phyloP scores from a whole-genome alignment of 345 rosid species.

The Clarkia xantiana region DNA sequence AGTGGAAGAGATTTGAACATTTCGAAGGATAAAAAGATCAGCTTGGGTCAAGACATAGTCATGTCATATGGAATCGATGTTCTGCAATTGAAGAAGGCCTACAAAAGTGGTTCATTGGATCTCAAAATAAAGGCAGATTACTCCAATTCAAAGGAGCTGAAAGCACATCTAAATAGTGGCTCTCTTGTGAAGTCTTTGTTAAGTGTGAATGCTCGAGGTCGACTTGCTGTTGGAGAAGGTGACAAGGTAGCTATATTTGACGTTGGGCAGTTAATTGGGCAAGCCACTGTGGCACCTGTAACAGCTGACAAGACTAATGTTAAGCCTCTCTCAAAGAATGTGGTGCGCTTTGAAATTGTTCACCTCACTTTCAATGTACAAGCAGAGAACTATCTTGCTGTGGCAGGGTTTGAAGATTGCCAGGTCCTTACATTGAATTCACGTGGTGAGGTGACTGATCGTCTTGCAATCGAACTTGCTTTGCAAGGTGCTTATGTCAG shows the following conservation, averaged over 20 bases:
- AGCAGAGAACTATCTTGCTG: slow-evolving; percentile 89
- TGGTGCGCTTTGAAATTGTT: slow-evolving; percentile 92
- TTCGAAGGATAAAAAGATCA: slow-evolving; percentile 53
- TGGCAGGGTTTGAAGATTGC: slow-evolving; percentile 95
- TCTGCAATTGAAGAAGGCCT: slow-evolving; percentile 88
- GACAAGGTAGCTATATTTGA: slow-evolving; percentile 97
- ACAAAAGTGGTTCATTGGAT: slow-evolving; percentile 94
- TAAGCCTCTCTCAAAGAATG: slow-evolving; percentile 90
- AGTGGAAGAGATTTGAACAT: slow-evolving; percentile 60
- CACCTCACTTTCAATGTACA: slow-evolving; percentile 69
- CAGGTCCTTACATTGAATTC: slow-evolving; percentile 83
- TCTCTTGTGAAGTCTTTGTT: slow-evolving; percentile 90
- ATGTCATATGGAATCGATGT: slow-evolving; percentile 69
- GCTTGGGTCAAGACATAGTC: slow-evolving; percentile 63
- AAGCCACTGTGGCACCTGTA: slow-evolving; percentile 74
- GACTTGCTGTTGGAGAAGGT: slow-evolving; percentile 99
- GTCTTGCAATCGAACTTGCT: slow-evolving; percentile 95
- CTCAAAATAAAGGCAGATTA: slow-evolving; percentile 94
- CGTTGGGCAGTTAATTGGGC: slow-evolving; percentile 86
- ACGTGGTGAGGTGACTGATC: slow-evolving; percentile 92
- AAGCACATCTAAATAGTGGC: slow-evolving; percentile 71
- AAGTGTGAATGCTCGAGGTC: slow-evolving; percentile 82
- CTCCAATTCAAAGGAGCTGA: slow-evolving; percentile 85
- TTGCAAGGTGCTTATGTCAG: slow-evolving; percentile 88
- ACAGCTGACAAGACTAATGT: slow-evolving; percentile 91